Base-by-base conservation (phyloP, 306 rosid genomes). In the Acmispon strigosus region DNA sequence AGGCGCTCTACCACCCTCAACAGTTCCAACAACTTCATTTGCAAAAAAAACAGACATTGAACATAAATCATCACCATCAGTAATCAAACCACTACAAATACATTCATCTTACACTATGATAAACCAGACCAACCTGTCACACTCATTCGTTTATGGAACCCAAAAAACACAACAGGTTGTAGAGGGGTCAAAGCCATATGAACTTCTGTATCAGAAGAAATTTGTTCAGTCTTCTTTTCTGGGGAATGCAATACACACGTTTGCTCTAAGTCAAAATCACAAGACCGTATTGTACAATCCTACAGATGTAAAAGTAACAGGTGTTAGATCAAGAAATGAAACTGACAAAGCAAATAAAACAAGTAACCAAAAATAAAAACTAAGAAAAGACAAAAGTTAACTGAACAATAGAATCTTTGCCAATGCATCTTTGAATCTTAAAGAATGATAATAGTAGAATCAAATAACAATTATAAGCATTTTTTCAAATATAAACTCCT, bases 241-340 rank as follows among this genome's bases (percentile, higher is more conserved):
- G 98, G 96, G 43, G 96, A 92, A 84, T 92, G 98, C 76, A 92
- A 80, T 57, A 92, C 96, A 39, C 91, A 90, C 14, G 98, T 90
- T 85, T 92, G 98, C 86, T 92, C 98, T 2, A 92, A 83, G 80
- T 90, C 98, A 83, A 92, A 92, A 85, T 92, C 98, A 84, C 98
- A 92, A 17, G 98, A 88, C 53, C 96, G 84, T 75, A 92, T 92
- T 47, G 98, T 92, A 82, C 98, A 90, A 84, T 92, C 98, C 98
- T 92, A 61, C 80, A 78, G 49, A 77, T 78, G 68, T 42, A 75
- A 62, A 70, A 49, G 24, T 5, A 65, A 68, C 52, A 18, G 19
- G 39, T 15, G 44, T 62, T 27, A 68, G 79, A 73, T 11, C 2
- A 45, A 57, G 36, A 24, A 22, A 67, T 18, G 22, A 58, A 67